phyloP scores from a whole-genome alignment of 1,284 basidiomycete genomes.

The Coniophora puteana region DNA sequence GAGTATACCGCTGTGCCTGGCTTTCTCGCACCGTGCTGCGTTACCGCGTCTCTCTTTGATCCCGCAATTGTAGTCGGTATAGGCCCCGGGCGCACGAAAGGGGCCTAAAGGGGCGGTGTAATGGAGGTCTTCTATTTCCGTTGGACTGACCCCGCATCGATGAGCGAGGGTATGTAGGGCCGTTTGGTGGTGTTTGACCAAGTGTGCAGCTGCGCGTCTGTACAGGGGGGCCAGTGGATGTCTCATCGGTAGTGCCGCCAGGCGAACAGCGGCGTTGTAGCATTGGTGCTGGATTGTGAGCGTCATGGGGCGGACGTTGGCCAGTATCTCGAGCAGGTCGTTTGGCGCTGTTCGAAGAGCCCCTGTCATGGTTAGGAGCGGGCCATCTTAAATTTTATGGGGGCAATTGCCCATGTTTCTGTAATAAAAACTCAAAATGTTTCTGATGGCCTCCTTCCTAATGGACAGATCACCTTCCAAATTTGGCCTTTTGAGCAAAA shows the following conservation, averaged over 20 bases:
- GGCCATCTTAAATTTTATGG: too few species aligned
- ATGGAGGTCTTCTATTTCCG: neutral
- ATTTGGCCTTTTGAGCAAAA: too few species aligned
- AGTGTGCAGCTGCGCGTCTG: neutral
- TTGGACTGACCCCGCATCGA: neutral
- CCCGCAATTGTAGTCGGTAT: too few species aligned
- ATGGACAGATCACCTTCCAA: too few species aligned
- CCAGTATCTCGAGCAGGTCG: neutral
- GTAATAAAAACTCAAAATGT: too few species aligned
- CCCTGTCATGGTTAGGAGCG: neutral
- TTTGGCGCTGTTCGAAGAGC: neutral
- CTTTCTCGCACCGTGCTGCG: neutral
- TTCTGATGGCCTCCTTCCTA: too few species aligned
- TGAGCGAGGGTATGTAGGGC: neutral
- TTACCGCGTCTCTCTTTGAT: neutral
- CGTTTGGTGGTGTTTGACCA: neutral
- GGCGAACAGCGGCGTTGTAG: too few species aligned
- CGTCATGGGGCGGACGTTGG: too few species aligned
- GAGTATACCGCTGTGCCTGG: neutral
- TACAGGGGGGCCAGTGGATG: neutral
- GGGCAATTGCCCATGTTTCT: too few species aligned
- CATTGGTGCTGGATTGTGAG: too few species aligned
- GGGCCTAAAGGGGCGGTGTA: neutral
- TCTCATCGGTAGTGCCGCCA: too few species aligned
- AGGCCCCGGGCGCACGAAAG: too few species aligned